Conservation (phyloP, 306 rosid species). For the Trifolium pratense region DNA sequence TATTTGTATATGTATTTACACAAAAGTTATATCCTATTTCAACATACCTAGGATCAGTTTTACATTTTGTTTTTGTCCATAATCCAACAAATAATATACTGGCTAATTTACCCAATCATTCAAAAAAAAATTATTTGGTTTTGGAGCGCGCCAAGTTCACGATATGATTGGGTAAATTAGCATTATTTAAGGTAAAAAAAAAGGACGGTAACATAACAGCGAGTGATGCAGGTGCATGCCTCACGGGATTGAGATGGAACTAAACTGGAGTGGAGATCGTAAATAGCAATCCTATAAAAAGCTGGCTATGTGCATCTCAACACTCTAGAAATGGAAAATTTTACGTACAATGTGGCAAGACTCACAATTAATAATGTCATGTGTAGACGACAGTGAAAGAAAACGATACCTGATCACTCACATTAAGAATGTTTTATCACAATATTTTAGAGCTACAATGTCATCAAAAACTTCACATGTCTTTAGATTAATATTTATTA, state of each 20-base stretch:
- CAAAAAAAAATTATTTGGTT: no score
- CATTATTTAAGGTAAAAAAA: no score
- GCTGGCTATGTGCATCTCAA: conserved; percentile 24
- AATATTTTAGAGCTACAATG: conserved; percentile 29
- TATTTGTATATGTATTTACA: no score
- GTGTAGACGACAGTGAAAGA: neutral
- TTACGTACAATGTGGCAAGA: neutral
- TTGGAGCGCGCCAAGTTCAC: no score
- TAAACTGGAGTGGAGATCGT: neutral
- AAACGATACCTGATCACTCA: conserved; percentile 4
- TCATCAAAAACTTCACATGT: conserved; percentile 39
- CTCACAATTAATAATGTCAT: neutral
- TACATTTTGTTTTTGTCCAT: no score
- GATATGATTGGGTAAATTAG: no score
- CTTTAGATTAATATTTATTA: conserved; percentile 36
- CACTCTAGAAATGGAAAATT: conserved; percentile 15
- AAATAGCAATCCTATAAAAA: neutral
- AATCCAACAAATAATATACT: no score
- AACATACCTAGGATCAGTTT: no score
- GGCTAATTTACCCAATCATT: no score
- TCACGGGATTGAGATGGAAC: conserved; percentile 6
- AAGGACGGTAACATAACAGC: conserved; percentile 11
- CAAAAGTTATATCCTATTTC: no score
- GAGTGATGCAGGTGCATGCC: conserved; percentile 22
- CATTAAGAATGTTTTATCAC: conserved; percentile 38